A percentile compares a stretch with the other conserved stretches of the same genome.
Conservation (phyloP, 2,329 filamentous ascomycete genomes). For the Teratosphaeria epicoccoides region DNA sequence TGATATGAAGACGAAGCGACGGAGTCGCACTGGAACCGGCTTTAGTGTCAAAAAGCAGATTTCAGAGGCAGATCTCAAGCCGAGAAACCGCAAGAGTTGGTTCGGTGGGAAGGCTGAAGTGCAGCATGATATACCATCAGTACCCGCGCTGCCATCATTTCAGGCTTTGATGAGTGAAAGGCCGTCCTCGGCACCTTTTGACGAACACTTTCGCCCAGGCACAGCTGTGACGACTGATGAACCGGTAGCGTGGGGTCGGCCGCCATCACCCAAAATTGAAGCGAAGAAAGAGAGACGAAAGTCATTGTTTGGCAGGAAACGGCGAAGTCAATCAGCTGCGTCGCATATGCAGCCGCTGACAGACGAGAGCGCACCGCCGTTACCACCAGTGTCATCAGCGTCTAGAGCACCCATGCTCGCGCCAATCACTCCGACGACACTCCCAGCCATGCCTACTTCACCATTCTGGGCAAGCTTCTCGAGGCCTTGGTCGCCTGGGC, state of each 20-base stretch:
- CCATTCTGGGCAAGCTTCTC: neutral
- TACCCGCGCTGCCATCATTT: slow-evolving; percentile 10
- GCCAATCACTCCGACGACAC: neutral
- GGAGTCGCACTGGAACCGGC: neutral
- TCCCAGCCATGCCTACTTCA: neutral
- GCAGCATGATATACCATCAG: slow-evolving; percentile 12
- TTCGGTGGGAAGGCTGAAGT: slow-evolving; percentile 14
- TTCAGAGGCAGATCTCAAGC: neutral
- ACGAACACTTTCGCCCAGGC: neutral
- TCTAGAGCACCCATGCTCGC: neutral
- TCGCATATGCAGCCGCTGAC: neutral
- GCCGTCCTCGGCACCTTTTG: neutral
- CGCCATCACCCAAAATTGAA: neutral
- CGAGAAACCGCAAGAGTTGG: slow-evolving; percentile 17
- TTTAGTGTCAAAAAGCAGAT: neutral
- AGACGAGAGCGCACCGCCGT: neutral
- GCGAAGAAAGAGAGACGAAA: slow-evolving; percentile 4
- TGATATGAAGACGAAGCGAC: neutral
- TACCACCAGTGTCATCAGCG: neutral
- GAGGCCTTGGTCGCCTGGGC: neutral
- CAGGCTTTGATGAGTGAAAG: neutral
- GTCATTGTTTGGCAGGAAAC: slow-evolving; percentile 2
- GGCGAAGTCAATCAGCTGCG: slow-evolving; percentile 1
- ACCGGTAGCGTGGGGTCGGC: slow-evolving; percentile 1
- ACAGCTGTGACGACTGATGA: slow-evolving; percentile 7